Conservation (phyloP, 2,329 filamentous ascomycete species). For the Penicillium sp. region DNA sequence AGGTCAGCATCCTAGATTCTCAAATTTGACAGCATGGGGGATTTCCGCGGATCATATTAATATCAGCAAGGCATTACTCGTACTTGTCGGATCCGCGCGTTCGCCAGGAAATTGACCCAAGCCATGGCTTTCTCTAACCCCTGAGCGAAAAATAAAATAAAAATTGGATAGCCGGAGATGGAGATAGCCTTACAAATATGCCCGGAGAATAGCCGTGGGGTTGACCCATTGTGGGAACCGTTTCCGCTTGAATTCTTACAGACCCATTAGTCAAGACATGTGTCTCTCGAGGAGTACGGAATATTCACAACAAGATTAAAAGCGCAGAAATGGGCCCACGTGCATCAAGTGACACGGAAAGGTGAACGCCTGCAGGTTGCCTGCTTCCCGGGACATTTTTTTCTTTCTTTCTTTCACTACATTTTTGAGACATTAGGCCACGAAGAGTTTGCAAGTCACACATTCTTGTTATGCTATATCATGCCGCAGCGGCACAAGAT, state of each 20-base stretch:
- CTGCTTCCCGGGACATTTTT: neutral
- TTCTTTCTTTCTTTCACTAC: neutral
- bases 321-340: slow-evolving; percentile 10
- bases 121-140: neutral
- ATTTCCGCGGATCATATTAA: too few species aligned
- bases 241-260: neutral
- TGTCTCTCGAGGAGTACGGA: neutral
- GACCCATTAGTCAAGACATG: neutral
- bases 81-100: too few species aligned
- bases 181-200: neutral
- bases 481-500: too few species aligned
- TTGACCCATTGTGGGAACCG: slow-evolving; percentile 1
- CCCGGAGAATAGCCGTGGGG: slow-evolving; percentile 5
- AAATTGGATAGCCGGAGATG: neutral
- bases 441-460: too few species aligned
- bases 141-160: neutral
- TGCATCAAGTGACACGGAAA: slow-evolving; percentile 6
- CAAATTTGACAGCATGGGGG: too few species aligned
- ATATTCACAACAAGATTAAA: neutral
- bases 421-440: too few species aligned
- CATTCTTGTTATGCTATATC: too few species aligned
- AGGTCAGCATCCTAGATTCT: too few species aligned
- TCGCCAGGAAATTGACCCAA: too few species aligned
- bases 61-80: too few species aligned
- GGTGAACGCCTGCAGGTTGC: slow-evolving; percentile 6